phyloP scores from a whole-genome alignment of 208 protist species.

The Acanthamoeba polyphaga region DNA sequence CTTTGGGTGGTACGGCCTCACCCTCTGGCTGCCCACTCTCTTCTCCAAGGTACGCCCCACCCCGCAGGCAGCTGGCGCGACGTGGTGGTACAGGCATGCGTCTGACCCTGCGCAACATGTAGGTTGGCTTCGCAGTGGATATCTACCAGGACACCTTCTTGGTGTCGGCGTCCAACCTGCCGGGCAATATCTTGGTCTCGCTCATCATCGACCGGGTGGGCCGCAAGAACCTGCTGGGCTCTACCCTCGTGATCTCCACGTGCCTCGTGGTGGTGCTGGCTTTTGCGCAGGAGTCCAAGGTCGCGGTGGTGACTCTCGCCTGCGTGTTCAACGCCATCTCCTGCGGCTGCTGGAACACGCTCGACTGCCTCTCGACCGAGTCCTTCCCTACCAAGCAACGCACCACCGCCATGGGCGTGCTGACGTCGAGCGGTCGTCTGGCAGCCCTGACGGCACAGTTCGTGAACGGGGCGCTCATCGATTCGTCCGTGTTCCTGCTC shows the following conservation, averaged over 20 bases:
- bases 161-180: slow-evolving; percentile 43
- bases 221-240: slow-evolving; percentile 71
- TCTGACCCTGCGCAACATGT: not conserved
- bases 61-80: not conserved
- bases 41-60: slow-evolving; percentile 23
- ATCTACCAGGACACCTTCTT: slow-evolving; percentile 76
- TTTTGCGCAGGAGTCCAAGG: slow-evolving; percentile 29
- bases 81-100: not conserved
- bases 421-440: slow-evolving; percentile 59
- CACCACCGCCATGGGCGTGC: slow-evolving; percentile 70
- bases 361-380: slow-evolving; percentile 79
- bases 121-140: not conserved
- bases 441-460: slow-evolving; percentile 52
- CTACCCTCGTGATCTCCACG: not conserved
- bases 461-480: slow-evolving; percentile 49
- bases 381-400: slow-evolving; percentile 78
- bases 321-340: slow-evolving; percentile 80
- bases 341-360: slow-evolving; percentile 76
- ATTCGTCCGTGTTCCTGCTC: slow-evolving; percentile 38
- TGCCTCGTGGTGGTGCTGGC: slow-evolving; percentile 18
- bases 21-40: slow-evolving; percentile 77
- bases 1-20: slow-evolving; percentile 82
- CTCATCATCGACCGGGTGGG: slow-evolving; percentile 77
- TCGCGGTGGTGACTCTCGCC: slow-evolving; percentile 31
- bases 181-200: slow-evolving; percentile 68